Base-by-base conservation (phyloP, 805 yeast species). In the Lipomyces yamanashiensis region DNA sequence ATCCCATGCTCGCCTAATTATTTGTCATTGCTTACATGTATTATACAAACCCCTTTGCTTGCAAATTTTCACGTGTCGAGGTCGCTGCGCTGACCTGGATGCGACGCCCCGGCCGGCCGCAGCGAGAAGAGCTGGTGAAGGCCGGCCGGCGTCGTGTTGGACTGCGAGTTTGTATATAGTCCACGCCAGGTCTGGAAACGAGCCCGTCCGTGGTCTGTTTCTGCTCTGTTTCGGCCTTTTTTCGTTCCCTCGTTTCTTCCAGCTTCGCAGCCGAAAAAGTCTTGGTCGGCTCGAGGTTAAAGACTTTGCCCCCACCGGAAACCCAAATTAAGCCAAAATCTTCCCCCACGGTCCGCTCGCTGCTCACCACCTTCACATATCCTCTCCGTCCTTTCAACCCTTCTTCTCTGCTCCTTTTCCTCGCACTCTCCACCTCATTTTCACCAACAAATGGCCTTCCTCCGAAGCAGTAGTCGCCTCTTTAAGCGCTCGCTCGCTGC, bases 81-180 rank as follows among this genome's bases (percentile, higher is more conserved):
- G 43, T 44, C 47, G 13, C 47, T 43, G 28, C 28, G 28, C 28
- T 28, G 28, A 2, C 28, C 28, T 28, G 28, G 28, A 28, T 28
- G 28, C 28, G 28, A 3, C 28, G 28, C 28, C 28, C 58, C 51
- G 58, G 58, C 58, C 51, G 58, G 58, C 58, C 58, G 58, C 51
- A n/a, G 33, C 17, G 23, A n/a, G 21, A 21, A 10, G 43, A 49
- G 8, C 6, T 13, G n/a, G 19, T 2, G 17, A 10, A 36, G 21
- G 7, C 37, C 57, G 49, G 40, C 57, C 28, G 40, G 49, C 49
- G 40, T 9, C 23, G 40, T 21, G 28, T 15, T 13, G 12, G 19
- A 19, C 36, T 10, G 39, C 7, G 7, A 34, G 41, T 13, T 15
- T 9, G 41, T 51, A 51, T 37, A 51, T 17, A 23, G n/a, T 13